Base-by-base conservation (phyloP, 768 basidiomycete genomes). In the Coprinopsis marcescibilis region DNA sequence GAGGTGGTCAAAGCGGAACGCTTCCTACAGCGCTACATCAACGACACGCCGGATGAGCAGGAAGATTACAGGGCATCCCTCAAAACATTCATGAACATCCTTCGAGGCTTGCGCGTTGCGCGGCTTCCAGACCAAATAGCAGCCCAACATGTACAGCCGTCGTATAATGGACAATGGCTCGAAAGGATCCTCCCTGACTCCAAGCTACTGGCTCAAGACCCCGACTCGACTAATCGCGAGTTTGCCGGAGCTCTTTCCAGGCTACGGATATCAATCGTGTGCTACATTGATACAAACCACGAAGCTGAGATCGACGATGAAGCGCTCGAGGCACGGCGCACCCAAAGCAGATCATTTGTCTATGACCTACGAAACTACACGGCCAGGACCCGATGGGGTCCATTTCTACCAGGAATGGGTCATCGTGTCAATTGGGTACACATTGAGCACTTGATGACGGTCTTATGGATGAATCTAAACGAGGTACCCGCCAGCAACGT, bases 331-430 rank as follows among this genome's bases (percentile, higher is more conserved):
- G 48, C 54, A 11, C 62, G 70, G 20, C 76, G 78, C 20, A 68
- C 66, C 37, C 55, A 57, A 25, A 79, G 80, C 52, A 68, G 86
- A 30, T 72, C 70, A 48, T 77, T 66, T 53, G 78, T 83, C 3
- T 88, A 88, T 62, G 73, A 84, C 58, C 69, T 86, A 36, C 70
- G 73, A 10, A 77, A 81, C 53, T 87, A 86, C 56, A 58, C 55
- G 26, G 52, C 52, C 20, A 63, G 65, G 19, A 80, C 70, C 48
- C 59, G 65, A 15, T 86, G 77, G 75, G 86, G 84, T 1, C 85
- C 85, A 4, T 82, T 76, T 52, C 49, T 63, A 20, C 43, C 57
- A 21, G 36, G 35, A 14, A 38, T 37, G n/a, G 59, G 66, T 14
- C 66, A 69, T 24, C 38, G 56, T 12, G 73, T 78, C 45, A 73